Evolutionary conservation across 2,329 filamentous ascomycete species (phyloP), one percentile per base, ranked within the genome.

Genomic region (Ophiostoma pallidulum): DNA sequence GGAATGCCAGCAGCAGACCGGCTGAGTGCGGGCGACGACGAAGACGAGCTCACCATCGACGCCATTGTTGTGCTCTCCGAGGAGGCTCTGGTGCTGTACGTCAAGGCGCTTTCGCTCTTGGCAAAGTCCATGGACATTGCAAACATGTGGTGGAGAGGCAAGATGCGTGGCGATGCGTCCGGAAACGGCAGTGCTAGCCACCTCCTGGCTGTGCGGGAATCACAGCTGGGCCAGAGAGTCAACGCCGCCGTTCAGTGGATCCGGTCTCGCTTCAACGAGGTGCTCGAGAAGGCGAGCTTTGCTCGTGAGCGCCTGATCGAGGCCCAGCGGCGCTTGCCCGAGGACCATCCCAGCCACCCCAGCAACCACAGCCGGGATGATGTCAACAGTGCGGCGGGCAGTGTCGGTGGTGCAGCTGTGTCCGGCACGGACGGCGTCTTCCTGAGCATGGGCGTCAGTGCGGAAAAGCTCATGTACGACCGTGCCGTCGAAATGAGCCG

Each of bases 401-500:
- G 74, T n/a, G 26, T 28, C 8, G 46, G 38, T 4, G 75, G 79
- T 4, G 82, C 82, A 8, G 75, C 36, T 4, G 42, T 74, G 13
- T 76, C 79, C 4, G 82, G 83, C 14, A 75, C 79, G 2, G 87
- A 92, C 51, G 84, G 86, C 45, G 88, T 96, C 22, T 78, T 85
- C 41, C 74, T 98, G 22, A 94, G 86, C 13, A 80, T 86, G 2
- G 92, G 91, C 1, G 82, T 96, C 48, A 96, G 89, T 19, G 92
- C 92, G 0, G 92, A 97, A 68, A 95, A 90, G 66, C 72, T 98
- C 39, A 96, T 98, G 89, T 98, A 96, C 62, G 92, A 98, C 57
- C 86, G 92, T 40, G 92, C 92, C 0, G 71, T 97, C 19, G 92
- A 98, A 63, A 97, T 98, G 92, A 96, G 89, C 62, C 81, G 89